Base-by-base conservation (phyloP, 2,329 filamentous ascomycete genomes). In the Ceratocystis cacaofunesta region DNA sequence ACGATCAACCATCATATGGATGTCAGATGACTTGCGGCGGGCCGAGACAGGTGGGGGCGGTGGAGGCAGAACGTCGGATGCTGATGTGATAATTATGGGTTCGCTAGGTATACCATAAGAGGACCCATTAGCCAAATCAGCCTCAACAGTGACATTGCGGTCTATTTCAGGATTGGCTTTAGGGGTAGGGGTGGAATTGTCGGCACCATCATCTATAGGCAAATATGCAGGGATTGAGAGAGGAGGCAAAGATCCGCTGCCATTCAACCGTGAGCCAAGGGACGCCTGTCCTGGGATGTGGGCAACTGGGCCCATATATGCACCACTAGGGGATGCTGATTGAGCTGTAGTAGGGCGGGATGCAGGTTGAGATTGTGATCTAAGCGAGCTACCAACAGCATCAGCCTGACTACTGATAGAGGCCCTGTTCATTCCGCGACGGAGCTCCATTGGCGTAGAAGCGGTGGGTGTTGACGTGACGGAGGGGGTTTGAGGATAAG, bases 281-380 rank as follows among this genome's bases (percentile, higher is more conserved):
- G 55, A 19, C 1, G 55, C 55, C 22, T 58, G 71, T 67, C 70
- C 76, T 2, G 55, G 55, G 15, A 36, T 58, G 32, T 32, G 55
- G 8, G 41, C 70, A 73, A 68, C 60, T 73, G 70, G 69, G 7
- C 55, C 55, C 55, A 58, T 36, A 12, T 58, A 58, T 58, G 55
- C 30, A 25, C 48, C 52, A 44, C 41, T 28, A 30, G 63, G 25
- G 7, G 63, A 58, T 28, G 32, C 30, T 58, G 65, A 63, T 61
- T 66, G 65, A 5, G 52, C 50, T 8, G 66, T 48, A 5, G 60
- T 66, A 10, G 76, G 75, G 36, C 82, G 77, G 43, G 82, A 80
- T 2, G 84, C 83, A 28, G 84, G 84, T 71, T 86, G 84, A n/a
- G 84, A 86, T 71, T 87, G 84, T 30, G 84, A 87, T 68, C 84